Conservation (phyloP, 192 early-diverging fungal genomes). For the Podila clonocystis region DNA sequence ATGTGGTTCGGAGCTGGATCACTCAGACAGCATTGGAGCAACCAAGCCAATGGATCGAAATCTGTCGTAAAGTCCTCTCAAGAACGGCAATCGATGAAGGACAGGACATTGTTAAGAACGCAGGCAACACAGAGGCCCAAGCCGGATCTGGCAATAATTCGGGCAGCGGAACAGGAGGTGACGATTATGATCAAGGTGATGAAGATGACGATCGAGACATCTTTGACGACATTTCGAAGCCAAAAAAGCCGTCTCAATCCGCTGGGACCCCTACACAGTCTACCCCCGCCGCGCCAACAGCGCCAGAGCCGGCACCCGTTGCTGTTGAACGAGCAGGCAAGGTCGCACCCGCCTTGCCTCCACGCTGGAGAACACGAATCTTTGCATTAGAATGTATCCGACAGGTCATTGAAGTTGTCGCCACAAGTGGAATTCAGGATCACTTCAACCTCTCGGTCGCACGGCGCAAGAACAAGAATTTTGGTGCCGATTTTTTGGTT, state of each 20-base stretch:
- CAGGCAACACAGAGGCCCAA: constrained; percentile 21
- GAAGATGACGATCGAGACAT: constrained; percentile 41
- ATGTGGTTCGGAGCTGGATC: constrained; percentile 68
- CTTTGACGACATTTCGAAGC: constrained; percentile 26
- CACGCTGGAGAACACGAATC: constrained; percentile 82
- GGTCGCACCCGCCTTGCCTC: constrained; percentile 54
- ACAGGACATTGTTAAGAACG: constrained; percentile 21
- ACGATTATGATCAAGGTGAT: constrained; percentile 56
- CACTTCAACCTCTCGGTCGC: constrained; percentile 78
- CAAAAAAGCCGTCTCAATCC: constrained; percentile 13
- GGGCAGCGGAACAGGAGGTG: constrained; percentile 45
- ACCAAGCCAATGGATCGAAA: constrained; percentile 85
- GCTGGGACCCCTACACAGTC: background rate
- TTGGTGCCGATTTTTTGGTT: constrained; percentile 75
- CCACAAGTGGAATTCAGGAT: constrained; percentile 61
- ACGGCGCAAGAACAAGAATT: constrained; percentile 60
- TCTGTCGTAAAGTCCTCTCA: constrained; percentile 82
- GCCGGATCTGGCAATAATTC: constrained; percentile 33
- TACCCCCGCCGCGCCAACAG: background rate
- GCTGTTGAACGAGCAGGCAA: constrained; percentile 35
- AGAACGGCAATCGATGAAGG: constrained; percentile 63
- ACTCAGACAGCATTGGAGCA: constrained; percentile 68
- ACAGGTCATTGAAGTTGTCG: constrained; percentile 70
- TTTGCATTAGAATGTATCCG: constrained; percentile 83
- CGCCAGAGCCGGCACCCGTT: constrained; percentile 38